Conservation (phyloP, 345 rosid species). For the Mallotus nudiflorus region DNA sequence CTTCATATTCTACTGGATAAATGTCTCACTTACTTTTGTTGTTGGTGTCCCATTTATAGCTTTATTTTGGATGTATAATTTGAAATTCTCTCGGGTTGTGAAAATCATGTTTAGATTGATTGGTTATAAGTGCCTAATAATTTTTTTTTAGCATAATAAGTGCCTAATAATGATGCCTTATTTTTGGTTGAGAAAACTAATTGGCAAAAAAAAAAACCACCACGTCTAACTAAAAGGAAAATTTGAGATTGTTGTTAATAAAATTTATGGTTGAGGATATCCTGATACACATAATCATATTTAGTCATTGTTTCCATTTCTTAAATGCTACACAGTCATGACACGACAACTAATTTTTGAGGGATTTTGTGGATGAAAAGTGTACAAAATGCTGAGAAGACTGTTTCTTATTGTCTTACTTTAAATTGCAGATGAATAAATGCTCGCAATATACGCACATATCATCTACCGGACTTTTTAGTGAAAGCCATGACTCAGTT, state of each 20-base stretch:
- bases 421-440: too few species aligned
- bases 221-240: not conserved
- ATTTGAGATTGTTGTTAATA: not conserved
- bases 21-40: not conserved
- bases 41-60: not conserved
- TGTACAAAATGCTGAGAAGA: too few species aligned
- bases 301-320: too few species aligned
- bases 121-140: not conserved
- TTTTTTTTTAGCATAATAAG: too few species aligned
- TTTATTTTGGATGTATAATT: not conserved
- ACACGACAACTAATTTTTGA: too few species aligned
- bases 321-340: too few species aligned
- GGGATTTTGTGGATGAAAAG: too few species aligned
- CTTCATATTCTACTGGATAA: slow-evolving; percentile 5
- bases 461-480: not conserved
- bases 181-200: not conserved
- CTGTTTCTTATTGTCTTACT: too few species aligned
- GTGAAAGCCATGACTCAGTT: not conserved
- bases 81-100: not conserved
- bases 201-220: not conserved
- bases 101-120: not conserved
- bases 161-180: not conserved
- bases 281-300: too few species aligned
- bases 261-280: too few species aligned
- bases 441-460: too few species aligned